phyloP scores from a whole-genome alignment of 129 eudicot species.

The Artemisia annua region DNA sequence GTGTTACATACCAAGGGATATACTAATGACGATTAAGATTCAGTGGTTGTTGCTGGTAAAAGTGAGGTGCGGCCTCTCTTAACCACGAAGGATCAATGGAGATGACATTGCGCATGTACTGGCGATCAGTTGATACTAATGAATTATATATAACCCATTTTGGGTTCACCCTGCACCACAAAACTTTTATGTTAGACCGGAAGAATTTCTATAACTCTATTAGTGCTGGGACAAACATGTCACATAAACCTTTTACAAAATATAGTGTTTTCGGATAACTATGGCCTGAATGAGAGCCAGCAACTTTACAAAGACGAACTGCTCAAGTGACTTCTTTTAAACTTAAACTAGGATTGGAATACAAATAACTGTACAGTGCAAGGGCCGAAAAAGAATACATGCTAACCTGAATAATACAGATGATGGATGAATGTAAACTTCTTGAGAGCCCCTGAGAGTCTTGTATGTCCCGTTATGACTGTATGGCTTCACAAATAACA shows the following conservation, averaged over 20 bases:
- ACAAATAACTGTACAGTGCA: too few species aligned
- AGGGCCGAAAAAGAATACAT: neutral
- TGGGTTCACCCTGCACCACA: slow-evolving; percentile 84
- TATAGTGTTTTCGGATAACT: neutral
- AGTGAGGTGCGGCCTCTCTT: slow-evolving; percentile 89
- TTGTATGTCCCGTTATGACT: slow-evolving; percentile 86
- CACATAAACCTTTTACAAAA: neutral
- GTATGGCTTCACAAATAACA: slow-evolving; percentile 50
- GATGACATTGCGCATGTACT: slow-evolving; percentile 94
- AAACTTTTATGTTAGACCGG: slow-evolving; percentile 6
- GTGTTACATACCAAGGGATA: neutral
- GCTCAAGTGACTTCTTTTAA: too few species aligned
- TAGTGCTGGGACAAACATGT: neutral
- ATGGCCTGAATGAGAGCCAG: neutral
- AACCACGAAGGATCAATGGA: slow-evolving; percentile 92
- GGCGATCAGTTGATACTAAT: slow-evolving; percentile 88
- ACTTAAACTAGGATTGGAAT: too few species aligned
- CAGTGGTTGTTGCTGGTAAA: slow-evolving; percentile 54
- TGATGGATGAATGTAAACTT: slow-evolving; percentile 96
- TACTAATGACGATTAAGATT: slow-evolving; percentile 32
- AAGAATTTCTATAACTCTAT: neutral
- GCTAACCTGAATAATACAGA: slow-evolving; percentile 89
- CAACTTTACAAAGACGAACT: too few species aligned
- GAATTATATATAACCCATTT: slow-evolving; percentile 89
- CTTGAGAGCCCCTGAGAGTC: slow-evolving; percentile 81